Evolutionary conservation across 371 early-diverging fungal species (phyloP), one percentile per base, ranked within the genome.

Genomic region (Apophysomyces trapeziformis): DNA sequence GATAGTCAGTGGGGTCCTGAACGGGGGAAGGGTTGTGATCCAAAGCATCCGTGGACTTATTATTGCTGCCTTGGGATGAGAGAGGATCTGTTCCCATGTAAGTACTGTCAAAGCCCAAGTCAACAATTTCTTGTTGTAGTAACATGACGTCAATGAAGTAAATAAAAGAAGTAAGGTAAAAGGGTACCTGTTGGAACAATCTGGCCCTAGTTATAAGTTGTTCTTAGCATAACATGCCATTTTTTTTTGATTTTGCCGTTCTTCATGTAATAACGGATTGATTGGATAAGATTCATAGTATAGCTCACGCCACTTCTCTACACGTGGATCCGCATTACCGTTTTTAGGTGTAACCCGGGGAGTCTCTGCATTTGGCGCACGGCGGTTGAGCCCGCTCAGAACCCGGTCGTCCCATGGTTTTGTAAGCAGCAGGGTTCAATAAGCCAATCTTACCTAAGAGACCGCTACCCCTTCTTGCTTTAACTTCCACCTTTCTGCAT

Each of bases 251-350:
- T n/a, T 50, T 21, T 21, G n/a, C 21, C 21, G 54, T 21, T 18
- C 21, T 50, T 50, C 54, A 50, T 32, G 54, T 50, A n/a, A 50
- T 50, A 7, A 7, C 7, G 7, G 21, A 50, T 50, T 50, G 54
- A 50, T 50, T 50, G 54, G 54, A 50, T 50, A 50, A 18, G 54
- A 50, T 50, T 50, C 54, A 50, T 5, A 50, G 54, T 50, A 50
- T 50, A 26, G 18, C 54, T 50, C 54, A 50, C 54, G 54, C 54
- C 54, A 50, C 54, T 50, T 50, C 54, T 50, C 54, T 50, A 50
- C 54, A 50, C 54, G 54, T 50, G 54, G 54, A 50, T 50, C 21
- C 54, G 54, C 54, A 50, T 50, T 26, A 21, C 54, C 54, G 54
- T 21, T 50, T 50, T 18, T 50, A 50, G 54, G 54, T 50, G 54